Conservation (phyloP, 2,329 filamentous ascomycete genomes). For the Fusarium ambrosium region DNA sequence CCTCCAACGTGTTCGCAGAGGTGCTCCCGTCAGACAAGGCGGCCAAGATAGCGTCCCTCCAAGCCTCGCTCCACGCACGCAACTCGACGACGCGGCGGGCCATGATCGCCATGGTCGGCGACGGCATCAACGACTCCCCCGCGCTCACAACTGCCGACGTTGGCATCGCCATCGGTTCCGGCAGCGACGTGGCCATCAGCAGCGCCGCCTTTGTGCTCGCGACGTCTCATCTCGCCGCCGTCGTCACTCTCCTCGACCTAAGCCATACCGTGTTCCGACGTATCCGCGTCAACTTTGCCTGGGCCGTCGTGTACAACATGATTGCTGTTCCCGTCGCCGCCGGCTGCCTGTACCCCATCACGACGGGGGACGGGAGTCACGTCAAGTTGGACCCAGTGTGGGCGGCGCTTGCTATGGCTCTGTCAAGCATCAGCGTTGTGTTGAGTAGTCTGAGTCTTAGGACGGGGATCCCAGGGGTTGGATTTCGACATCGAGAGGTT, state of each 20-base stretch:
- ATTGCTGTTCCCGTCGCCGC: constrained; percentile 84
- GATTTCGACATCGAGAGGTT: constrained; percentile 54
- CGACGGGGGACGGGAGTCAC: constrained; percentile 63
- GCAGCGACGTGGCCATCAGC: constrained; percentile 86
- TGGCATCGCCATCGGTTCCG: constrained; percentile 85
- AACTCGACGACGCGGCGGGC: constrained; percentile 56
- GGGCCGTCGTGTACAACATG: constrained; percentile 87
- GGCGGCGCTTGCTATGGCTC: constrained; percentile 92
- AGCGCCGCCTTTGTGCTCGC: constrained; percentile 87
- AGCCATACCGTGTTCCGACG: constrained; percentile 79
- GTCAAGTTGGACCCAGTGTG: constrained; percentile 82
- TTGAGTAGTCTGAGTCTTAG: constrained; percentile 82
- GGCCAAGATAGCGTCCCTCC: constrained; percentile 75
- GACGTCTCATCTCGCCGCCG: constrained; percentile 75
- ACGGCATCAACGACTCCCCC: constrained; percentile 91
- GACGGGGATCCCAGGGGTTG: constrained; percentile 58
- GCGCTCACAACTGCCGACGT: constrained; percentile 85
- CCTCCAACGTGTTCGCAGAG: constrained; percentile 83
- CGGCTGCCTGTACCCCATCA: constrained; percentile 77
- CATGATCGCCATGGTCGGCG: constrained; percentile 85
- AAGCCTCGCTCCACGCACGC: constrained; percentile 62
- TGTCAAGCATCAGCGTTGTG: constrained; percentile 92
- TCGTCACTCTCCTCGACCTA: constrained; percentile 81
- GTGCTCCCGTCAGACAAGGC: constrained; percentile 89
- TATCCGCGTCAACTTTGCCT: constrained; percentile 87